Percentiles rank a stretch among this genome's conserved stretches.
phyloP scores from a whole-genome alignment of 2,329 filamentous ascomycete species.

The Epicoccum sorghinum region DNA sequence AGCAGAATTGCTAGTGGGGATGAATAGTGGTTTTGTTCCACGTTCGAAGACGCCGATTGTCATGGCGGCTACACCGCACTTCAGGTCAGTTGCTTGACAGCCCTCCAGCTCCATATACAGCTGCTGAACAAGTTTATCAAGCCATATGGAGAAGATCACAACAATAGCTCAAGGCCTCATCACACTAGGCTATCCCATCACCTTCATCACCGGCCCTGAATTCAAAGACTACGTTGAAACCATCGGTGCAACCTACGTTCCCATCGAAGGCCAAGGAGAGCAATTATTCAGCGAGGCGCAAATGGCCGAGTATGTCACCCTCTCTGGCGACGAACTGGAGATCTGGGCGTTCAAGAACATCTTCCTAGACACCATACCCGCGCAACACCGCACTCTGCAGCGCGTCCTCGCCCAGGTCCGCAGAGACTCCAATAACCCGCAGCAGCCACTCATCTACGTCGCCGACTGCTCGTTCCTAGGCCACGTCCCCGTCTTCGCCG shows the following conservation, averaged over 20 bases:
- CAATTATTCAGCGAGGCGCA: slow-evolving; percentile 18
- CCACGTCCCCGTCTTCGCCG: slow-evolving; percentile 27
- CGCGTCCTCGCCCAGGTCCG: slow-evolving; percentile 36
- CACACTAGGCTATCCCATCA: slow-evolving; percentile 49
- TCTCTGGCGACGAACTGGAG: slow-evolving; percentile 35
- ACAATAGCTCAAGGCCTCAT: slow-evolving; percentile 48
- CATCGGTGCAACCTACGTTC: slow-evolving; percentile 11
- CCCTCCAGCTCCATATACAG: no score
- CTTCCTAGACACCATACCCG: slow-evolving; percentile 45
- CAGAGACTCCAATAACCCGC: slow-evolving; percentile 32
- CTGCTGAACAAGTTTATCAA: not conserved
- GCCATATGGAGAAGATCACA: slow-evolving; percentile 30
- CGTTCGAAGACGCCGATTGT: slow-evolving; percentile 24
- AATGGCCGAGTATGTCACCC: slow-evolving; percentile 29
- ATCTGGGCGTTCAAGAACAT: slow-evolving; percentile 43
- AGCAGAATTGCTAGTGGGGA: not conserved
- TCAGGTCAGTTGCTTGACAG: slow-evolving; percentile 1
- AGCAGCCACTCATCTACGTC: slow-evolving; percentile 52
- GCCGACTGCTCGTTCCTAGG: slow-evolving; percentile 51
- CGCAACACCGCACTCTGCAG: slow-evolving; percentile 43
- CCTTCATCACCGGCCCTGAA: slow-evolving; percentile 48
- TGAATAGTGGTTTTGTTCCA: not conserved
- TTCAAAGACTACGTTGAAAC: slow-evolving; percentile 44
- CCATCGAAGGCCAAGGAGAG: slow-evolving; percentile 13
- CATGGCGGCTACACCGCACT: slow-evolving; percentile 23